Conservation (phyloP, 352 stramenopile species). For the Pythium chondricola region DNA sequence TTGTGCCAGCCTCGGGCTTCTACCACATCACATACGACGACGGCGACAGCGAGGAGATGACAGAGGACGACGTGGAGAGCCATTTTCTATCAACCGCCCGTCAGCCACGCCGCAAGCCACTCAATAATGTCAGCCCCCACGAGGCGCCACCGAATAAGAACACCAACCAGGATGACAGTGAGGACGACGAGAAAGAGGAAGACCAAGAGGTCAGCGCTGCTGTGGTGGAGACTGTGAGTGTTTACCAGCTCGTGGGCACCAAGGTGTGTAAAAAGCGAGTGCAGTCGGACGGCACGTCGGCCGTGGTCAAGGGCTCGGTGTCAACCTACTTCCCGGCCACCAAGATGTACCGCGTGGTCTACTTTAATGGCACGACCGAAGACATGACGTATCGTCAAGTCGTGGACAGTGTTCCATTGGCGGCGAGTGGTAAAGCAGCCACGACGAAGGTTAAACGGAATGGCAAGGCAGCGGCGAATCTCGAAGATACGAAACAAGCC, state of each 20-base stretch:
- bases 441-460: neutral
- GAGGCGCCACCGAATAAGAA: neutral
- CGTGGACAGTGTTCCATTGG: constrained; percentile 45
- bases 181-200: constrained; percentile 19
- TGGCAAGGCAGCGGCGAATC: no score
- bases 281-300: constrained; percentile 19
- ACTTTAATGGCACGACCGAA: constrained; percentile 38
- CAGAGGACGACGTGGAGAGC: constrained; percentile 51
- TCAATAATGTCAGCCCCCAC: no score
- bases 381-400: constrained; percentile 63
- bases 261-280: constrained; percentile 32
- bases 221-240: constrained; percentile 19
- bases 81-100: constrained; percentile 25
- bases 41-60: constrained; percentile 79
- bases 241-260: constrained; percentile 42
- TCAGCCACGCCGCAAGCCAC: neutral
- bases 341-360: constrained; percentile 69
- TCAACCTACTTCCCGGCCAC: constrained; percentile 71
- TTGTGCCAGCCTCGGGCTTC: constrained; percentile 40
- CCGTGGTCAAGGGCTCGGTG: constrained; percentile 40
- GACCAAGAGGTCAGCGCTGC: constrained; percentile 16
- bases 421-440: neutral
- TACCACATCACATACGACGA: constrained; percentile 80
- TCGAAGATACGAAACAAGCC: neutral
- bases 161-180: constrained; percentile 14